Evolutionary conservation across 2,329 filamentous ascomycete species (phyloP), one percentile per base, ranked within the genome.

Genomic region (Paecilomyces fulvus): DNA sequence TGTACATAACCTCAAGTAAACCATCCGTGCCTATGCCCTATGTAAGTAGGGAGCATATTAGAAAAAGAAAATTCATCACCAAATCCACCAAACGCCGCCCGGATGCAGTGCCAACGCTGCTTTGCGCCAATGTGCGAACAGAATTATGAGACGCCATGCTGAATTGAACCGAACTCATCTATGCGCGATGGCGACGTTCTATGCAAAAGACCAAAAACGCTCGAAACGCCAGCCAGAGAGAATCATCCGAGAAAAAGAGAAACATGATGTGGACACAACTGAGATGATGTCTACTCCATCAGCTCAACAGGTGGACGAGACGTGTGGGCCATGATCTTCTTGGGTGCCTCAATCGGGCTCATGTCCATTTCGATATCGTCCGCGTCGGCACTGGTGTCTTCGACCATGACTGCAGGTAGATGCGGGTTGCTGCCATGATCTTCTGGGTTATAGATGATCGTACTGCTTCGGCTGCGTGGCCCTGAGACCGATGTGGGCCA

Each of bases 381-480:
- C 28, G 67, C 73, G 30, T 70, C 72, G 14, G 67, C 49, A 2
- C 75, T 82, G 11, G 80, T 83, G 68, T 86, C 83, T 67, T 85
- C 83, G 1, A 87, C 82, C 64, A 83, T 80, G 37, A 87, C 85
- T 1, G 82, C 82, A 1, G 84, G 84, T 43, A 87, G 68, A 60
- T 79, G 74, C 0, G 82, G 82, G 56, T 78, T 83, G 57, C 80
- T 74, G 2, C 83, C 83, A 61, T 86, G 82, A 49, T 84, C 80
- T 55, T 82, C 78, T 0, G 84, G 84, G 60, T 86, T 75, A 65
- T 83, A 87, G 52, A 87, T 82, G 49, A 86, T 74, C 0, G 82
- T 85, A 30, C 80, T 79, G 64, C 81, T 85, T 48, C 82, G 65
- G 60, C 74, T 76, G 49, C 75, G 70, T 57, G 69, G 68, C 52